Conservation (phyloP, 768 basidiomycete species). For the Lepiota subincarnata region DNA sequence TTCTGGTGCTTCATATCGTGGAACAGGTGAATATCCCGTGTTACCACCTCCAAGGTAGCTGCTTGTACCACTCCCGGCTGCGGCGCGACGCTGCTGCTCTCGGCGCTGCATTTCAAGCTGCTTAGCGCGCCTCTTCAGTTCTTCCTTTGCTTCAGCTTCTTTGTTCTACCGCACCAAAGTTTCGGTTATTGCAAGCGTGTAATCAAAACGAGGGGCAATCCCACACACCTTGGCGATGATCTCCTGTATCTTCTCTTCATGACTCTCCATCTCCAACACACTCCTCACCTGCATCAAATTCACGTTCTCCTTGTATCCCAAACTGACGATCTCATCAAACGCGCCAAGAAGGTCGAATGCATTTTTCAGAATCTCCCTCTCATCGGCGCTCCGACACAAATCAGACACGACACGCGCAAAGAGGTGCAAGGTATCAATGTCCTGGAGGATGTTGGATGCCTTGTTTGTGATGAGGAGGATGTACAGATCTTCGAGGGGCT, state of each 20-base stretch:
- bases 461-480: constrained; percentile 98
- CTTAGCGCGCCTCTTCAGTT: constrained; percentile 95
- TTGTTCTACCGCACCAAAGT: constrained; percentile 66
- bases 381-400: constrained; percentile 80
- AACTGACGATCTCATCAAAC: constrained; percentile 93
- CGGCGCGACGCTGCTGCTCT: constrained; percentile 83
- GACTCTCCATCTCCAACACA: constrained; percentile 85
- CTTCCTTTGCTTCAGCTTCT: constrained; percentile 98
- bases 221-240: constrained; percentile 86
- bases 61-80: constrained; percentile 41
- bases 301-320: constrained; percentile 81
- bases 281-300: constrained; percentile 76
- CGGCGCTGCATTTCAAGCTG: constrained; percentile 97
- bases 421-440: constrained; percentile 94
- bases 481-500: constrained; percentile 94
- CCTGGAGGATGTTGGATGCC: constrained; percentile 97
- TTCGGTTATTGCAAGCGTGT: background rate
- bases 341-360: constrained; percentile 92
- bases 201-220: background rate
- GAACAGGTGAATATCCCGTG: constrained; percentile 67
- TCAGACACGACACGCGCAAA: constrained; percentile 93
- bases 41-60: constrained; percentile 65
- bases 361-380: constrained; percentile 85
- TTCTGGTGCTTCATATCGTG: constrained; percentile 68
- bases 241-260: constrained; percentile 94